Evolutionary conservation across 2,329 filamentous ascomycete species (phyloP).

Genomic region (Apiospora sp.): DNA sequence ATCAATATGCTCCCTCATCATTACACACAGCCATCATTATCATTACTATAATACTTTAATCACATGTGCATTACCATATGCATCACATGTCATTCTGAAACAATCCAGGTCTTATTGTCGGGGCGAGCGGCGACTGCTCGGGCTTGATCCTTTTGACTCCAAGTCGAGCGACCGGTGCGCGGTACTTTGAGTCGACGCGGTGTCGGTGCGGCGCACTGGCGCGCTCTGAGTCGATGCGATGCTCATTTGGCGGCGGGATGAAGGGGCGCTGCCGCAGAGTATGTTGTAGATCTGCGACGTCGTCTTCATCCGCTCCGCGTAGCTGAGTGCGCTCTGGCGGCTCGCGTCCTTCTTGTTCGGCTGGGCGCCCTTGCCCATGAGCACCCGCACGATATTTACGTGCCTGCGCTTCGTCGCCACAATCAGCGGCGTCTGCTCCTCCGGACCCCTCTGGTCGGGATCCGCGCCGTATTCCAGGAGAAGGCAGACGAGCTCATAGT

Average conservation of each 20-base stretch:
- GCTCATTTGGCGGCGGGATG: not conserved
- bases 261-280: not conserved
- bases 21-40: no score
- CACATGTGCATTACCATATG: no score
- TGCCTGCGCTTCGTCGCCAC: not conserved
- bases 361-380: not conserved
- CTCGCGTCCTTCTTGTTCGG: not conserved
- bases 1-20: no score
- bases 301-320: not conserved
- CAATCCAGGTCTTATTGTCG: not conserved
- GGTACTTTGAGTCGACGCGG: not conserved
- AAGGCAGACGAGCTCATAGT: not conserved
- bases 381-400: rapidly evolving
- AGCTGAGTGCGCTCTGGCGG: not conserved
- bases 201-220: not conserved
- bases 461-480: not conserved
- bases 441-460: not conserved
- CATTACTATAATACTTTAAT: no score
- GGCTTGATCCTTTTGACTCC: not conserved
- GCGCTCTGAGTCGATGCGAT: not conserved
- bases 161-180: not conserved
- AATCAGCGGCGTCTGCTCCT: not conserved
- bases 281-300: not conserved
- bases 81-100: no score
- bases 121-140: not conserved